phyloP scores from a whole-genome alignment of 768 basidiomycete species.

The Thelephora ganbajun region DNA sequence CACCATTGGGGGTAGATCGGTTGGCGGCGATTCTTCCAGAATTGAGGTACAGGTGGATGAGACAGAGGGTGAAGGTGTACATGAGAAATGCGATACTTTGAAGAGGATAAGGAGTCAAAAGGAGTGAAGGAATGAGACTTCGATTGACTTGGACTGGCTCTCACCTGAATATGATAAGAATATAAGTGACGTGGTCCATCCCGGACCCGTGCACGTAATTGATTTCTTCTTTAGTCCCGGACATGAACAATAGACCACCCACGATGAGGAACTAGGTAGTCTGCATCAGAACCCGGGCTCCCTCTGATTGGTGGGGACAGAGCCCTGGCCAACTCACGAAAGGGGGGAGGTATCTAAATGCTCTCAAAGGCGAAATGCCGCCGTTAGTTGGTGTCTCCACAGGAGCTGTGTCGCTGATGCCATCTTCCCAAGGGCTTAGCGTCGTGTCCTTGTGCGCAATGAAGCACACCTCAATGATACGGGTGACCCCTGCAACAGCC shows the following conservation, averaged over 20 bases:
- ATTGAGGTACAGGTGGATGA: slow-evolving; percentile 58
- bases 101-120: background rate
- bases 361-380: slow-evolving; percentile 25
- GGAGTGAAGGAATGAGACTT: slow-evolving; percentile 1
- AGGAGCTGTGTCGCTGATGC: slow-evolving; percentile 48
- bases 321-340: slow-evolving; percentile 48
- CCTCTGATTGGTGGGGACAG: background rate
- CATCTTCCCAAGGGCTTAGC: slow-evolving; percentile 31
- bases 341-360: slow-evolving; percentile 81
- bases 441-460: slow-evolving; percentile 28
- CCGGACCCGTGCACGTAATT: slow-evolving; percentile 48
- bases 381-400: slow-evolving; percentile 27
- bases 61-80: slow-evolving; percentile 56
- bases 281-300: background rate
- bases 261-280: slow-evolving; percentile 51
- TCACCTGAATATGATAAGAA: slow-evolving; percentile 72
- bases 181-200: slow-evolving; percentile 89
- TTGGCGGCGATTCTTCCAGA: no score
- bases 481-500: slow-evolving; percentile 67
- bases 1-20: no score
- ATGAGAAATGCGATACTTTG: slow-evolving; percentile 69
- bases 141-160: slow-evolving; percentile 6
- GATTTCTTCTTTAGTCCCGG: slow-evolving; percentile 87
- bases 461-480: slow-evolving; percentile 79
- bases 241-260: slow-evolving; percentile 78